A percentile compares a stretch with the other conserved stretches of the same genome.
These are phyloP conservation scores for Pichia manshurica DNA, from an alignment of 805 yeast species.

Conservation along the genomic window DNA sequence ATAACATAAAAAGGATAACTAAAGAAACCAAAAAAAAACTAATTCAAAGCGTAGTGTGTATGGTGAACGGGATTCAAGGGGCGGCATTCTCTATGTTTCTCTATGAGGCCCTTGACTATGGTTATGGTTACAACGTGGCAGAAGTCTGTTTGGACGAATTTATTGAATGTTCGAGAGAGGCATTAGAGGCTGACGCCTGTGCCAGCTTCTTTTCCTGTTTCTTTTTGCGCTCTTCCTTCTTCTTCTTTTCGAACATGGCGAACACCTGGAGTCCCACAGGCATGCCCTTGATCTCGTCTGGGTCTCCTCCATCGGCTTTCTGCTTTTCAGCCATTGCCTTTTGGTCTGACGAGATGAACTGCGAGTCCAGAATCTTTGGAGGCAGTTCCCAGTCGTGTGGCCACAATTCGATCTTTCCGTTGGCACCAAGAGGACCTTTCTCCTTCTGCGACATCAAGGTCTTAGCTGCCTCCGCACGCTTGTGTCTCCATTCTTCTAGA, in stretches of 20 bases:
- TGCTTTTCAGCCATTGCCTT: slow-evolving; percentile 11
- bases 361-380: slow-evolving; percentile 33
- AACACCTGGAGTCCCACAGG: slow-evolving; percentile 76
- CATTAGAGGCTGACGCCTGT: not conserved
- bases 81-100: too few relatives aligned
- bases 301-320: slow-evolving; percentile 10
- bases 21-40: too few relatives aligned
- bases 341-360: slow-evolving; percentile 40
- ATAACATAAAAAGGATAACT: too few relatives aligned
- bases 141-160: too few relatives aligned
- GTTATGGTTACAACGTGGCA: too few relatives aligned
- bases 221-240: slow-evolving; percentile 36
- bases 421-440: slow-evolving; percentile 28
- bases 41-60: too few relatives aligned
- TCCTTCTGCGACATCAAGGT: slow-evolving; percentile 33
- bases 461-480: slow-evolving; percentile 52
- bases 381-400: slow-evolving; percentile 62
- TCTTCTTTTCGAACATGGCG: slow-evolving; percentile 71
- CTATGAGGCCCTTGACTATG: too few relatives aligned
- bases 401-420: slow-evolving; percentile 42
- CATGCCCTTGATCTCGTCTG: slow-evolving; percentile 46
- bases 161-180: too few relatives aligned
- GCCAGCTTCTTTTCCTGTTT: not conserved
- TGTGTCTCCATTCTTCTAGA: slow-evolving; percentile 68
- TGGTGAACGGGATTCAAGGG: too few relatives aligned